Conservation (phyloP, 1,284 basidiomycete species). For the Sanghuangporus weigelae region DNA sequence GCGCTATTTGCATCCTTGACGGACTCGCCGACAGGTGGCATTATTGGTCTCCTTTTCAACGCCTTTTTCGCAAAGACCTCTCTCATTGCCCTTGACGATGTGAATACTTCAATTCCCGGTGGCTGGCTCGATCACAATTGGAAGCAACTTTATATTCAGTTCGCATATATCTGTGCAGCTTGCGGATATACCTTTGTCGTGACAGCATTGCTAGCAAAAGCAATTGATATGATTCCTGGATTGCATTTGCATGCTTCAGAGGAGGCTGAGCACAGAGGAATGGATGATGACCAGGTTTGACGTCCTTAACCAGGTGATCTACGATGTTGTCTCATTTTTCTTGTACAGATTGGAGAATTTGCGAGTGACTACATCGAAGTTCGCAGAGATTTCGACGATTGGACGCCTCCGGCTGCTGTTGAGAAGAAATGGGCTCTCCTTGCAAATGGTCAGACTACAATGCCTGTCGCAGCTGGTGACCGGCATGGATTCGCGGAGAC, state of each 20-base stretch:
- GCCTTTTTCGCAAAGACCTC: constrained; percentile 69
- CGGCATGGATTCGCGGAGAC: constrained; percentile 40
- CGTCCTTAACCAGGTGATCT: not conserved
- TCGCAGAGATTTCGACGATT: constrained; percentile 62
- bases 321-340: not conserved
- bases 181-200: constrained; percentile 62
- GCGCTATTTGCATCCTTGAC: not conserved
- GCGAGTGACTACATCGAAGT: constrained; percentile 75
- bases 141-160: constrained; percentile 78
- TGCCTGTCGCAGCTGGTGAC: constrained; percentile 38
- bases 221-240: constrained; percentile 73
- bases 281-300: constrained; percentile 82
- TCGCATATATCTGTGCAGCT: constrained; percentile 76
- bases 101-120: constrained; percentile 61
- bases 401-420: constrained; percentile 32
- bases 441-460: constrained; percentile 13
- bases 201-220: constrained; percentile 64
- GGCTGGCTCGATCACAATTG: constrained; percentile 73
- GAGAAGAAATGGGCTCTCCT: constrained; percentile 19
- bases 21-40: constrained; percentile 39
- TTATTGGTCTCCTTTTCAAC: constrained; percentile 78
- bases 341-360: constrained; percentile 65
- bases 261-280: constrained; percentile 79
- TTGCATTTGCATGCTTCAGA: constrained; percentile 68
- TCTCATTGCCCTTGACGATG: constrained; percentile 69